Conservation (phyloP, 2,329 filamentous ascomycete genomes). For the Nigrograna mackinnonii region DNA sequence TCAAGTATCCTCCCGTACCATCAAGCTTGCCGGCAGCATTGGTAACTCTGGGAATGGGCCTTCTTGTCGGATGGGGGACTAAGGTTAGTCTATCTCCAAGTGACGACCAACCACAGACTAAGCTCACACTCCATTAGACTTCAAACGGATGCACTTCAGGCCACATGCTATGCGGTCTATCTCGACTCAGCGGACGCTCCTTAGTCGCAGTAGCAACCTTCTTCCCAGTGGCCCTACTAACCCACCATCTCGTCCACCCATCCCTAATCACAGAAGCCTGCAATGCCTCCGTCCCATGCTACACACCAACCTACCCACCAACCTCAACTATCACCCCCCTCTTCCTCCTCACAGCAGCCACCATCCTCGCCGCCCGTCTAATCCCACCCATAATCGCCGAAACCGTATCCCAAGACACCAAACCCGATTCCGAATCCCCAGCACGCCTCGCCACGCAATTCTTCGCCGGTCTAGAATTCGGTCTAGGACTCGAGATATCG, state of each 20-base stretch:
- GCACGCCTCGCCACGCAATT: slow-evolving; percentile 46
- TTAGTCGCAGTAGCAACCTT: slow-evolving; percentile 46
- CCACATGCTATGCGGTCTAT: slow-evolving; percentile 59
- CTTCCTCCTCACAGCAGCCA: slow-evolving; percentile 38
- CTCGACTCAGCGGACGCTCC: slow-evolving; percentile 54
- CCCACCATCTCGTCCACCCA: slow-evolving; percentile 44
- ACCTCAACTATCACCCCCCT: slow-evolving; percentile 26
- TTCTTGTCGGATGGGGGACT: slow-evolving; percentile 56
- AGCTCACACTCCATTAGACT: slow-evolving; percentile 10
- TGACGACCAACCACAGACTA: neutral
- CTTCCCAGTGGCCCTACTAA: slow-evolving; percentile 34
- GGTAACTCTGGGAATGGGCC: slow-evolving; percentile 46
- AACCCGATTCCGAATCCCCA: slow-evolving; percentile 8
- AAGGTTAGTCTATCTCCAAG: slow-evolving; percentile 43
- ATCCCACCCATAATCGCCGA: slow-evolving; percentile 25
- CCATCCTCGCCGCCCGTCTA: slow-evolving; percentile 22
- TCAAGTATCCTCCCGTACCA: slow-evolving; percentile 44
- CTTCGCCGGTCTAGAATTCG: slow-evolving; percentile 54
- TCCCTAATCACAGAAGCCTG: slow-evolving; percentile 46
- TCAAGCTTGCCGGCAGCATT: slow-evolving; percentile 38
- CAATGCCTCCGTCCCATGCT: slow-evolving; percentile 46
- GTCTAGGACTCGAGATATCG: slow-evolving; percentile 54
- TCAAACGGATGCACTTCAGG: slow-evolving; percentile 57
- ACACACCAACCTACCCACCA: slow-evolving; percentile 49
- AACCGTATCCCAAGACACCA: slow-evolving; percentile 8